Base-by-base conservation (phyloP, 495 filamentous ascomycete species). In the Xylona heveae region DNA sequence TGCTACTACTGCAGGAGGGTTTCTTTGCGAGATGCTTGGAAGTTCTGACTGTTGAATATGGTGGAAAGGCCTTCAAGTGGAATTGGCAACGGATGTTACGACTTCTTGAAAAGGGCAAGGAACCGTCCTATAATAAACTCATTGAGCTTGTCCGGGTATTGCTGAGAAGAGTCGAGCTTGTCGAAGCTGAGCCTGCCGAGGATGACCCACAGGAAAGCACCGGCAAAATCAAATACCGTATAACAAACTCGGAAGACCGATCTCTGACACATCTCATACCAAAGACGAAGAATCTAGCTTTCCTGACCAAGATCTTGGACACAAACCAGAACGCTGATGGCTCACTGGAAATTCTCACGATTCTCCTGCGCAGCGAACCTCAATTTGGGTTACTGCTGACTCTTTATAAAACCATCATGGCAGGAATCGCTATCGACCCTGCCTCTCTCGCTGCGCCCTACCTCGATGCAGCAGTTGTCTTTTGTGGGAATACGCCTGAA, bases 31-130 rank as follows among this genome's bases (percentile, higher is more conserved):
- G 54, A 27, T 64, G 68, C 31, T 34, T 82, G 19, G 59, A 69
- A 41, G 62, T 78, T 5, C 49, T 84, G 24, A 64, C 55, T 42
- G 60, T 73, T 20, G 58, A 78, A 15, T 42, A 45, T 9, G 63
- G 66, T 29, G 52, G 62, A 22, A 37, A 68, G 25, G 51, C 58
- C 4, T 56, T 64, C 1, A 63, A 65, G 20, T 50, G 62, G 0
- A 58, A 58, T 17, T 71, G 64, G 36, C 56, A 58, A 3, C 36
- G 38, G 13, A 67, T 78, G 41, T 57, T 61, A 32, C 54, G 54
- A 1, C 46, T 77, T 15, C 18, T 75, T 3, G 65, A 74, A 16
- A 60, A 69, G 37, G 61, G 64, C 10, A 54, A 62, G 15, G 52
- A 55, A 3, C 57, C 64, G 28, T 54, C 49, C 2, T 46, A 56